Conservation (phyloP, 495 filamentous ascomycete species). For the Rostrohypoxylon terebratum region DNA sequence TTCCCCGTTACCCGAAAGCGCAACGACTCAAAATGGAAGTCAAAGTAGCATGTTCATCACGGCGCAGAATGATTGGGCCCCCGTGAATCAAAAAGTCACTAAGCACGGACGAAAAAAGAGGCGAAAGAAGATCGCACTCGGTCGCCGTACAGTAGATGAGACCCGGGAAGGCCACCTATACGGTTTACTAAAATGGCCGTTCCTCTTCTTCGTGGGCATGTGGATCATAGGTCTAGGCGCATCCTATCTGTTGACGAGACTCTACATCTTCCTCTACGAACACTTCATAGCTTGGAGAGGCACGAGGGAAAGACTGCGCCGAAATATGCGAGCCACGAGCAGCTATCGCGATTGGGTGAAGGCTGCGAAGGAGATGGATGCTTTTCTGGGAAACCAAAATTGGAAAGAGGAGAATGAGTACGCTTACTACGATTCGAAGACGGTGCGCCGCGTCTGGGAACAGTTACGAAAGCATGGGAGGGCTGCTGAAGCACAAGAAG, state of each 20-base stretch:
- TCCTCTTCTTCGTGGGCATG: slow-evolving; percentile 78
- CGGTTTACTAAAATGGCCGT: slow-evolving; percentile 87
- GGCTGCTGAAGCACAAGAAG: slow-evolving; percentile 67
- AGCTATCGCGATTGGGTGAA: slow-evolving; percentile 85
- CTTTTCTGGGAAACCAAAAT: slow-evolving; percentile 79
- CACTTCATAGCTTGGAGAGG: slow-evolving; percentile 80
- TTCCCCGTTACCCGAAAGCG: slow-evolving; percentile 28
- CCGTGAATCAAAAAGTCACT: slow-evolving; percentile 73
- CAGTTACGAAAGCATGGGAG: slow-evolving; percentile 73
- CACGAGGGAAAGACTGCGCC: slow-evolving; percentile 73
- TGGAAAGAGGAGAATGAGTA: slow-evolving; percentile 93
- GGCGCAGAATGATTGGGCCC: slow-evolving; percentile 87
- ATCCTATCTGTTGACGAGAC: slow-evolving; percentile 82
- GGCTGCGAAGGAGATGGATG: slow-evolving; percentile 82
- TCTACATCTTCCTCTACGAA: slow-evolving; percentile 92
- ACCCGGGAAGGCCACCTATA: slow-evolving; percentile 95
- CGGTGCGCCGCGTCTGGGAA: slow-evolving; percentile 76
- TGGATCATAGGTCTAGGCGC: slow-evolving; percentile 79
- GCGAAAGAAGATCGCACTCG: slow-evolving; percentile 49
- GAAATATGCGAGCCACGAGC: slow-evolving; percentile 73
- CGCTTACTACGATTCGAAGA: slow-evolving; percentile 92
- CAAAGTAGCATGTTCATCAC: slow-evolving; percentile 66
- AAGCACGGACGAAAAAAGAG: slow-evolving; percentile 52
- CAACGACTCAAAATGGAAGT: slow-evolving; percentile 38
- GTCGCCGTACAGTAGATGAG: slow-evolving; percentile 79